Conservation (phyloP, 768 basidiomycete genomes). For the Russula brevipes region DNA sequence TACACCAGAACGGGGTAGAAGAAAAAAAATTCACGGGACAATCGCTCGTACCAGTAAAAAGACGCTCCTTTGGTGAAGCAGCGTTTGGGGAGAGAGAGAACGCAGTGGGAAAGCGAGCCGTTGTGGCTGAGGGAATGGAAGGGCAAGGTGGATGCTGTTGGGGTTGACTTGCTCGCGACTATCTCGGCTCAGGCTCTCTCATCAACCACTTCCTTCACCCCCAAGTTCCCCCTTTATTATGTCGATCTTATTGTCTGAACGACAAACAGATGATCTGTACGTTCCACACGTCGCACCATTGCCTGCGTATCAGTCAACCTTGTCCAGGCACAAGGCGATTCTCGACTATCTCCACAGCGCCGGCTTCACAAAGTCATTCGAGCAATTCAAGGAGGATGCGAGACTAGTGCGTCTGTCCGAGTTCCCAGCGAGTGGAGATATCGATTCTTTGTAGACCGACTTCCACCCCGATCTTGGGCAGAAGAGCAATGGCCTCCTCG, state of each 20-base stretch:
- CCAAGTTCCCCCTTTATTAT: not conserved
- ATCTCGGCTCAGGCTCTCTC: not conserved
- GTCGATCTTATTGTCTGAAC: constrained; percentile 21
- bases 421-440: not conserved
- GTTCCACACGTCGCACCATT: not conserved
- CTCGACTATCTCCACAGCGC: constrained; percentile 34
- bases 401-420: constrained; percentile 11
- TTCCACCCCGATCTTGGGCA: constrained; percentile 31
- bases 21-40: not conserved
- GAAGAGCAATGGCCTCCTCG: constrained; percentile 25
- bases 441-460: constrained; percentile 26
- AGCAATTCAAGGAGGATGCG: constrained; percentile 33
- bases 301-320: not conserved
- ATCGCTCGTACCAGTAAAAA: not conserved
- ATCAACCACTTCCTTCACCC: not conserved
- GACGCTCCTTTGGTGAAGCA: no score
- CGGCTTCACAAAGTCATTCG: constrained; percentile 34
- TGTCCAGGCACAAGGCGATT: constrained; percentile 35
- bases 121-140: no score
- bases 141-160: no score
- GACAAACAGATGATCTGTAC: constrained; percentile 22
- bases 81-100: no score
- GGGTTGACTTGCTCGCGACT: not conserved
- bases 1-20: not conserved
- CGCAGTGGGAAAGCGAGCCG: no score